phyloP scores from a whole-genome alignment of 768 basidiomycete genomes.

The Boletus rufocinnamomeus region DNA sequence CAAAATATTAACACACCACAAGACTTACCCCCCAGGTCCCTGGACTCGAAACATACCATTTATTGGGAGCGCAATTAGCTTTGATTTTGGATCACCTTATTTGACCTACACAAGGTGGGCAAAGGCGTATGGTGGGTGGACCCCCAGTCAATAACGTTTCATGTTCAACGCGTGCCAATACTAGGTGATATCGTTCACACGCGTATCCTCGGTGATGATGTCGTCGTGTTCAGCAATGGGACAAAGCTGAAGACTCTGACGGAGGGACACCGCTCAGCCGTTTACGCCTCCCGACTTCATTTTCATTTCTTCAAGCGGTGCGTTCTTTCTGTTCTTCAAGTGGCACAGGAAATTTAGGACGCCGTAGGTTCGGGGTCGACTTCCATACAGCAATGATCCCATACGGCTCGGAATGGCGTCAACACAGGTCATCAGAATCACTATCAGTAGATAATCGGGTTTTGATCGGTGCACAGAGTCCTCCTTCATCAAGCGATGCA shows the following conservation, averaged over 20 bases:
- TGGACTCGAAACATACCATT: constrained; percentile 3
- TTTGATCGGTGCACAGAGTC: not conserved
- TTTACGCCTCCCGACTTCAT: not conserved
- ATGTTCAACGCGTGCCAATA: not conserved
- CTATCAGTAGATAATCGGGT: not conserved
- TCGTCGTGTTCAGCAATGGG: not conserved
- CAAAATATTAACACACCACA: not conserved
- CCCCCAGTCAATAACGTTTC: not conserved
- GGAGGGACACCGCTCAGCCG: not conserved
- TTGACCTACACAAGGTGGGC: constrained; percentile 4
- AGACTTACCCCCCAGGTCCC: constrained; percentile 2
- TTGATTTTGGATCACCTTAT: constrained; percentile 4
- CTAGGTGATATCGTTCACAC: constrained; percentile 1
- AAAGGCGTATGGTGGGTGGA: not conserved
- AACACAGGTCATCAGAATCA: constrained; percentile 2
- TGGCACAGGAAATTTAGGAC: not conserved
- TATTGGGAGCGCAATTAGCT: not conserved
- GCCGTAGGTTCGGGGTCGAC: constrained; percentile 1
- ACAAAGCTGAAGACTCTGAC: not conserved
- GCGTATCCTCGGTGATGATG: constrained; percentile 4
- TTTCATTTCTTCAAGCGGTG: constrained; percentile 4
- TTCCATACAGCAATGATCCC: constrained; percentile 10
- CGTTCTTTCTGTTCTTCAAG: not conserved
- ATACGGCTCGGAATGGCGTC: constrained; percentile 3
- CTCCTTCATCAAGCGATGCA: constrained; percentile 8